These are phyloP conservation scores for Microbotryum silenes-acaulis DNA, from an alignment of 1,284 basidiomycete species.

Conservation along the genomic window DNA sequence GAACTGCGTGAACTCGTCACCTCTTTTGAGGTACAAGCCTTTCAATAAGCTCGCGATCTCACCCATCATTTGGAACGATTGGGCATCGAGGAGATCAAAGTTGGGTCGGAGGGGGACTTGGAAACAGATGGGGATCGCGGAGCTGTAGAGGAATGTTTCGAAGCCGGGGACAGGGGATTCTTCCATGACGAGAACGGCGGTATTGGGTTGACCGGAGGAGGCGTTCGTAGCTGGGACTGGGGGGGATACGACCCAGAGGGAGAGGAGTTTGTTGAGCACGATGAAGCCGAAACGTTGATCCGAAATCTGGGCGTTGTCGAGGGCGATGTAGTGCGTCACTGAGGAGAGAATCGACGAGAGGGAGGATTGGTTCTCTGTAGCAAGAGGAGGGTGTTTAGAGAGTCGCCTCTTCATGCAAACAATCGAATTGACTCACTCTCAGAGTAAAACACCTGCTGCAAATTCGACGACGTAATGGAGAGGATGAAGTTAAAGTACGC, in stretches of 20 bases:
- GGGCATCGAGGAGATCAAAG: conserved; percentile 84
- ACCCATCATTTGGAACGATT: conserved; percentile 69
- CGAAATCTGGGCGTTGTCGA: conserved; percentile 56
- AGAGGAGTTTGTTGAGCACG: conserved; percentile 63
- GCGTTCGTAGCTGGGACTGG: conserved; percentile 8
- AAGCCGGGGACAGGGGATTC: conserved; percentile 69
- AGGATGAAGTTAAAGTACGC: conserved; percentile 82
- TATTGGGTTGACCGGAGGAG: conserved; percentile 26
- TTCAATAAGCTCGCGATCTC: conserved; percentile 83
- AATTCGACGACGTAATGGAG: conserved; percentile 67
- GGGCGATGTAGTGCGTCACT: conserved; percentile 56
- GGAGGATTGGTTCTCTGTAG: conserved; percentile 66
- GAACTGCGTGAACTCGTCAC: conserved; percentile 75
- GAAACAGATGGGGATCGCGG: conserved; percentile 74
- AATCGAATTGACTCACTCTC: conserved; percentile 54
- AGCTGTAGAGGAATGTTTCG: conserved; percentile 85
- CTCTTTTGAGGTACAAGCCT: conserved; percentile 65
- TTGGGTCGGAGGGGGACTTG: conserved; percentile 66
- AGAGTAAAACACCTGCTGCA: conserved; percentile 79
- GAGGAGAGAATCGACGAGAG: conserved; percentile 69
- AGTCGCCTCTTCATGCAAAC: conserved; percentile 10
- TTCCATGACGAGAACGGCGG: conserved; percentile 28
- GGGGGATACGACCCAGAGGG: conserved; percentile 58
- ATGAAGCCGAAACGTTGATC: conserved; percentile 74
- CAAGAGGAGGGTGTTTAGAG: conserved; percentile 10